Percentiles rank a stretch among this genome's conserved stretches.
Evolutionary conservation across 1,284 basidiomycete species (phyloP).

Genomic region (Malassezia globosa): DNA sequence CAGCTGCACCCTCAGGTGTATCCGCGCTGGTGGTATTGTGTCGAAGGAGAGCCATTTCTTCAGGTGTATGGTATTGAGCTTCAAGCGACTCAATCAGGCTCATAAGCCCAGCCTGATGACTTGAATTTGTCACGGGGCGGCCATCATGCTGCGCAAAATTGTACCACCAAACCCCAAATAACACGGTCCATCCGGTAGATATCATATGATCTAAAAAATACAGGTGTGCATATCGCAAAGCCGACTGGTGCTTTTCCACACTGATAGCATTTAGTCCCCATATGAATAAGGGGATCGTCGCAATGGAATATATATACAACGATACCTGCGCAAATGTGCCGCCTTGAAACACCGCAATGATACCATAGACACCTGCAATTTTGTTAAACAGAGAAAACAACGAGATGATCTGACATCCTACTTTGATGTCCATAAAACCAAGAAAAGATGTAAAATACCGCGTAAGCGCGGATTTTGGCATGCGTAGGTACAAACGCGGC

Average conservation of each 20-base stretch:
- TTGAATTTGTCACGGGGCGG: constrained; percentile 25
- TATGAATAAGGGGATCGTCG: constrained; percentile 65
- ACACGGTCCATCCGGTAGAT: constrained; percentile 79
- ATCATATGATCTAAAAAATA: constrained; percentile 86
- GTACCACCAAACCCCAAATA: constrained; percentile 84
- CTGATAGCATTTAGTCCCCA: constrained; percentile 80
- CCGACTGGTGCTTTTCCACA: constrained; percentile 53
- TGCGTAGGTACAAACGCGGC: constrained; percentile 32
- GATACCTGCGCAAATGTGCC: constrained; percentile 74
- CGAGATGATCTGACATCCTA: constrained; percentile 40
- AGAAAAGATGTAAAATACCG: constrained; percentile 38
- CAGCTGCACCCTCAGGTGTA: constrained; percentile 10
- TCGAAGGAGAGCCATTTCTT: constrained; percentile 33
- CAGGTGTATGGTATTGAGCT: constrained; percentile 31
- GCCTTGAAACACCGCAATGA: constrained; percentile 77
- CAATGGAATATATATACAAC: constrained; percentile 74
- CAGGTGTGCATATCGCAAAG: constrained; percentile 79
- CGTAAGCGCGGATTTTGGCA: constrained; percentile 31
- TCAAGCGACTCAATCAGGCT: constrained; percentile 44
- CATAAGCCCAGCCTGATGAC: constrained; percentile 42
- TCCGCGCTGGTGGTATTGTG: constrained; percentile 36
- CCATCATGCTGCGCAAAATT: constrained; percentile 77
- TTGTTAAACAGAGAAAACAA: constrained; percentile 69
- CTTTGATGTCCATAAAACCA: constrained; percentile 43
- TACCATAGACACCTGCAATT: constrained; percentile 89